These are phyloP conservation scores for Sequoiadendron giganteum DNA, from an alignment of 75 land plant species.

Conservation along the genomic window DNA sequence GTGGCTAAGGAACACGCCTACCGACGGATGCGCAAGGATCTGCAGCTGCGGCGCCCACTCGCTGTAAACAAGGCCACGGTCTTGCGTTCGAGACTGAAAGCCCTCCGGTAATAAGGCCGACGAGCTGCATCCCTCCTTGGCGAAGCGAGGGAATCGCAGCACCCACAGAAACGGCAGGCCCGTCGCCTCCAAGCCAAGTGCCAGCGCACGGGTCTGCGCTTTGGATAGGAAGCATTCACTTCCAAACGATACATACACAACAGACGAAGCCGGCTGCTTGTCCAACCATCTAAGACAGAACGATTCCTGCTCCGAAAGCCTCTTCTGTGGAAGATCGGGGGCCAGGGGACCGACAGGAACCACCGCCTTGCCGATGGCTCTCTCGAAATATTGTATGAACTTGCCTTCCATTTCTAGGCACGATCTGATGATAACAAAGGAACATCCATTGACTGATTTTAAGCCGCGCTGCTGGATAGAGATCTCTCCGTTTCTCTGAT, in stretches of 20 bases:
- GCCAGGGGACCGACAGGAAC: not conserved
- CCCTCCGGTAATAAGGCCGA: not conserved
- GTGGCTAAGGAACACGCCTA: conserved; percentile 32
- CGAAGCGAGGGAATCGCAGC: conserved; percentile 13
- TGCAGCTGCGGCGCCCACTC: conserved; percentile 36
- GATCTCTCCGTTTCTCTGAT: not conserved
- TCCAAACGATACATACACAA: conserved; percentile 44
- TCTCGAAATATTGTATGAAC: not conserved
- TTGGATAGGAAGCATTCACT: conserved; percentile 20
- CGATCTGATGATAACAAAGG: not conserved
- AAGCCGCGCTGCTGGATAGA: not conserved
- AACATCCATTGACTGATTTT: not conserved
- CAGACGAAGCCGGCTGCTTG: conserved; percentile 12
- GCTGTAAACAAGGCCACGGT: conserved; percentile 16
- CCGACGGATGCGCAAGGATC: conserved; percentile 22
- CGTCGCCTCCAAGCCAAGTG: conserved; percentile 24
- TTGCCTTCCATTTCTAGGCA: not conserved
- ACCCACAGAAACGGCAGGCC: conserved; percentile 45
- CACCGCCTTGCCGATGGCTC: not conserved
- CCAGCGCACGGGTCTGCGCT: conserved; percentile 26
- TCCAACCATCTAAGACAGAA: conserved; percentile 24
- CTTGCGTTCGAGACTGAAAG: not conserved
- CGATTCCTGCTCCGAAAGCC: not conserved
- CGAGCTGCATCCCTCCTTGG: not conserved
- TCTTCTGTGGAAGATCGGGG: not conserved